phyloP scores from a whole-genome alignment of 2,329 filamentous ascomycete species.

The Phyllosticta paracitricarpa region DNA sequence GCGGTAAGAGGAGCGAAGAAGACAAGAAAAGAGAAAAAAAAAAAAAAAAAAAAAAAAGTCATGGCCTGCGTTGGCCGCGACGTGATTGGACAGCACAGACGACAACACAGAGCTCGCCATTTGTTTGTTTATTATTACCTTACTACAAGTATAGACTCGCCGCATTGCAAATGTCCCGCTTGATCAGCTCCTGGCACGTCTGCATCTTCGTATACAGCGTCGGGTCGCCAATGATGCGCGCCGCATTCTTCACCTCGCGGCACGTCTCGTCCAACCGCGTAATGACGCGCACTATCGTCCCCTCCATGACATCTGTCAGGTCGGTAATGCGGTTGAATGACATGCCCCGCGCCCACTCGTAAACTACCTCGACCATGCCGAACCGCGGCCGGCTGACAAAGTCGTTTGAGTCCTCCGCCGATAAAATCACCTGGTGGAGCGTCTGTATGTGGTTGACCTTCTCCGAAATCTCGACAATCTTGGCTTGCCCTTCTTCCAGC shows the following conservation, averaged over 20 bases:
- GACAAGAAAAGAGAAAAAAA: no score
- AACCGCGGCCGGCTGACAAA: conserved; percentile 82
- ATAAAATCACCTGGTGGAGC: conserved; percentile 82
- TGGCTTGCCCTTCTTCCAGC: conserved; percentile 71
- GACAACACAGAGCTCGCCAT: not conserved
- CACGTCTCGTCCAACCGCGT: conserved; percentile 92
- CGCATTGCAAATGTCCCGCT: conserved; percentile 41
- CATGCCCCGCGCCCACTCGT: conserved; percentile 97
- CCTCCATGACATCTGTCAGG: conserved; percentile 90
- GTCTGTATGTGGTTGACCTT: conserved; percentile 88
- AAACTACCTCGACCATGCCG: conserved; percentile 92
- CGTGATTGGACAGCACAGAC: not conserved
- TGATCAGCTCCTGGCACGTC: conserved; percentile 93
- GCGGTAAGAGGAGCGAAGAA: not conserved
- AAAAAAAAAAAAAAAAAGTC: not conserved
- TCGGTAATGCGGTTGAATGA: conserved; percentile 97
- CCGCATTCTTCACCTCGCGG: conserved; percentile 93
- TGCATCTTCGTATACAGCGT: conserved; percentile 94
- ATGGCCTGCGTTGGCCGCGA: not conserved
- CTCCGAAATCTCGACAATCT: conserved; percentile 82
- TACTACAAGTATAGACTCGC: conserved; percentile 30
- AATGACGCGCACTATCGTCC: conserved; percentile 92
- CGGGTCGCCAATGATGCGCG: conserved; percentile 88
- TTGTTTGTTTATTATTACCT: not conserved
- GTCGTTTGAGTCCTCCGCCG: conserved; percentile 82